These are phyloP conservation scores for Gossypium gossypioides DNA, from an alignment of 441 rosid genomes.

Conservation along the genomic window DNA sequence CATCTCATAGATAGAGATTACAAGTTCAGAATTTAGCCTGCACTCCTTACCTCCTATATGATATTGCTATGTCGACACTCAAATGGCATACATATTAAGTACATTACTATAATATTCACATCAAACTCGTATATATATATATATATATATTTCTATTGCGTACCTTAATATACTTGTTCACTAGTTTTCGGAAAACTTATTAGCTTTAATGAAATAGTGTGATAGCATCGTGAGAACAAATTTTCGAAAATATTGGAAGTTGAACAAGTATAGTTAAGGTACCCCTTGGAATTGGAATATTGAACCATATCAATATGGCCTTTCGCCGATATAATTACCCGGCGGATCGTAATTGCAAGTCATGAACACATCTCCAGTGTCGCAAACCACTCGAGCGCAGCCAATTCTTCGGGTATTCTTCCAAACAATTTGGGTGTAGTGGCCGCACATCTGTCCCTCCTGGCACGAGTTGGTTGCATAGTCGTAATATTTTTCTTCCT, in stretches of 20 bases:
- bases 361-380: slow-evolving; percentile 70
- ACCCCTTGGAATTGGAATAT: not conserved
- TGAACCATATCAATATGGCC: slow-evolving; percentile 38
- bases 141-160: not conserved
- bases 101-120: not conserved
- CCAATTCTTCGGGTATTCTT: slow-evolving; percentile 48
- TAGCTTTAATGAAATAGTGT: not conserved
- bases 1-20: not conserved
- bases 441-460: slow-evolving; percentile 59
- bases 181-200: not conserved
- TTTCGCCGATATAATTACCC: slow-evolving; percentile 69
- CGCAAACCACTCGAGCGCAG: slow-evolving; percentile 64
- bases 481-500: slow-evolving; percentile 53
- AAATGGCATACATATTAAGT: not conserved
- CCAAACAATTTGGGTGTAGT: slow-evolving; percentile 76
- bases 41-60: not conserved
- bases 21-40: not conserved
- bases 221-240: not conserved
- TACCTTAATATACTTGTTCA: not conserved
- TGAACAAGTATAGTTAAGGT: not conserved
- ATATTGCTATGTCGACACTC: not conserved
- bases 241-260: not conserved
- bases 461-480: slow-evolving; percentile 47
- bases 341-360: slow-evolving; percentile 80
- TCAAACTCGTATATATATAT: not conserved